Base-by-base conservation (phyloP, 2,329 filamentous ascomycete species). In the Phialophora expanda region DNA sequence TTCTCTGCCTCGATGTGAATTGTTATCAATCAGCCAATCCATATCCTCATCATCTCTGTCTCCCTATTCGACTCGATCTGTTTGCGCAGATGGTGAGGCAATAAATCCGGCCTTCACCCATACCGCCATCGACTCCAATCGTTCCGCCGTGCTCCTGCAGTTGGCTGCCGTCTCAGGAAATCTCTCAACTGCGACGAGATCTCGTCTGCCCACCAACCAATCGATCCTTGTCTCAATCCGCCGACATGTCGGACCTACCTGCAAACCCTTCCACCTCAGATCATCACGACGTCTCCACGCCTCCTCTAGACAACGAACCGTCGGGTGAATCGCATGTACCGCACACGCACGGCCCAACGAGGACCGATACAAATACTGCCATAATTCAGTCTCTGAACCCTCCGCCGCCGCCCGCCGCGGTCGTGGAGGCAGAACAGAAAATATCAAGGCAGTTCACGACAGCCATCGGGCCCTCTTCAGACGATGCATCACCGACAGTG, bases 401-500 rank as follows among this genome's bases (percentile, higher is more conserved):
- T 20, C 66, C 66, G 57, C 62, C 67, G 12, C 66, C 66, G 56
- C 26, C 64, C 30, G 24, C 67, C 12, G 28, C 46, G 26, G 30
- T 56, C 22, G 53, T 61, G 34, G 62, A 64, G 2, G 17, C 65
- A 8, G 46, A 61, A 30, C 62, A 55, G 34, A 20, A 62, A 38
- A 56, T 69, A 11, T 61, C 69, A 20, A 66, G 72, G 14, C 65
- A 66, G 20, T 54, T 62, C 44, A 70, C 71, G 3, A 73, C 71
- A 5, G 70, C 71, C 24, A 73, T 73, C 55, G 72, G 72, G 2
- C 71, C 71, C 11, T 72, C 72, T 14, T 68, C 71, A 30, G 72
- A 73, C 32, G 58, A 54, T 14, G 14, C 58, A 28, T 67, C 63
- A 53, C 71, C 71, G 3, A 57, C 66, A 1, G 65, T 70, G 9